phyloP scores from a whole-genome alignment of 129 eudicot genomes.

The Helichrysum umbraculigerum region DNA sequence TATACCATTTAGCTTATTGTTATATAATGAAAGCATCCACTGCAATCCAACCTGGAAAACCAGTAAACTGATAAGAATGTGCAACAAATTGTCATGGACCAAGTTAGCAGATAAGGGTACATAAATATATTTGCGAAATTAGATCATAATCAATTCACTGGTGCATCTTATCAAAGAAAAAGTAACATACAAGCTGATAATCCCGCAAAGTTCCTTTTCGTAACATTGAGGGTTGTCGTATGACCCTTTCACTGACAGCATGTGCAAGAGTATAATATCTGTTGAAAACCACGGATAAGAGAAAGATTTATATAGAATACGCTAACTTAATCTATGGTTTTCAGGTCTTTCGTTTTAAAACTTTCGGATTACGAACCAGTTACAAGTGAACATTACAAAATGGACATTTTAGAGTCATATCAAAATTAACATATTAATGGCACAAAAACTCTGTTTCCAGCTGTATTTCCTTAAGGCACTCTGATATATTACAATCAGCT shows the following conservation, averaged over 20 bases:
- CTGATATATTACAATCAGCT: not conserved
- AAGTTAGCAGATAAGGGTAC: not conserved
- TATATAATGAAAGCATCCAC: slow-evolving; percentile 98
- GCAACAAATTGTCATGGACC: slow-evolving; percentile 1
- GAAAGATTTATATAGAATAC: not conserved
- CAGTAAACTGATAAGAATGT: slow-evolving; percentile 16
- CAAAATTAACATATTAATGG: not conserved
- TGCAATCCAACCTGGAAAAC: slow-evolving; percentile 88
- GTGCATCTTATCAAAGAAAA: slow-evolving; percentile 4
- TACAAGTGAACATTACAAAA: not conserved
- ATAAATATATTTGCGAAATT: not conserved
- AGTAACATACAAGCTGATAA: slow-evolving; percentile 84
- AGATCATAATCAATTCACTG: not conserved
- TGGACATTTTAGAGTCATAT: not conserved
- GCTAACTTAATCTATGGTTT: not conserved
- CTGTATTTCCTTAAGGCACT: not conserved
- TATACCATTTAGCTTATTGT: slow-evolving; percentile 92
- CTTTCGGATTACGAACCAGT: not conserved
- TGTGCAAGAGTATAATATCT: slow-evolving; percentile 97
- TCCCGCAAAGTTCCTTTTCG: slow-evolving; percentile 86
- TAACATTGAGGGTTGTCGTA: slow-evolving; percentile 92
- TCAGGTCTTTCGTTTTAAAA: not conserved
- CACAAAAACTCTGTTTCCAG: not conserved
- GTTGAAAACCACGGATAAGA: slow-evolving; percentile 22
- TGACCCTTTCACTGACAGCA: slow-evolving; percentile 91